Conservation (phyloP, 1,284 basidiomycete species). For the Ganoderma resinaceum region DNA sequence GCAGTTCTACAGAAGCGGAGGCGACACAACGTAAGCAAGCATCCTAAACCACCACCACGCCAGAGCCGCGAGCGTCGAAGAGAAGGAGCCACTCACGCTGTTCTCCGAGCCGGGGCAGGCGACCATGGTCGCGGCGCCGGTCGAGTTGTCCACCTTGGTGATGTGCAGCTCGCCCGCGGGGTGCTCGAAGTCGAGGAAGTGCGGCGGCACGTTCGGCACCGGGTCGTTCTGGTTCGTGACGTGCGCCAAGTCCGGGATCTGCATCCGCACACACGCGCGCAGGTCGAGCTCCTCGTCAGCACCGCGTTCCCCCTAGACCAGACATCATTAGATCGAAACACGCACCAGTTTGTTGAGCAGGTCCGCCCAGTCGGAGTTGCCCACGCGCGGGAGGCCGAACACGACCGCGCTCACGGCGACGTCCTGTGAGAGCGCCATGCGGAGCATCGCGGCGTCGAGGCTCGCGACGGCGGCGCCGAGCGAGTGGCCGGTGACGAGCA, state of each 20-base stretch:
- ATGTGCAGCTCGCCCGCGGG: constrained; percentile 46
- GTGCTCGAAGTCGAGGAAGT: constrained; percentile 43
- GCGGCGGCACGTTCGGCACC: constrained; percentile 45
- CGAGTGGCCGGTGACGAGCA: constrained; percentile 47
- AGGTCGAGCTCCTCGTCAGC: neutral
- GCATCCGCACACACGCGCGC: neutral
- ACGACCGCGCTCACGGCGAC: constrained; percentile 46
- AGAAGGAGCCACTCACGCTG: constrained; percentile 21
- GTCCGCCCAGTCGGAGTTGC: constrained; percentile 41
- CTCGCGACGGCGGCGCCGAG: constrained; percentile 52
- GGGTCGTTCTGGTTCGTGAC: constrained; percentile 46
- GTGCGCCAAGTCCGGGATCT: constrained; percentile 40
- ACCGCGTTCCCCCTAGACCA: neutral
- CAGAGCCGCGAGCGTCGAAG: no score
- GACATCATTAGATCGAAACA: neutral
- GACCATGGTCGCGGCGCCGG: constrained; percentile 33
- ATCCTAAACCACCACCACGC: neutral
- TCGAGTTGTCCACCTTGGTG: constrained; percentile 26
- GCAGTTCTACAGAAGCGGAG: constrained; percentile 34
- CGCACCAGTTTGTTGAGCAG: constrained; percentile 25
- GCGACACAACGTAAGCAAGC: neutral
- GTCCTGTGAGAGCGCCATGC: constrained; percentile 44
- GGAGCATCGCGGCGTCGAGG: constrained; percentile 52
- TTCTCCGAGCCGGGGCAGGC: constrained; percentile 43
- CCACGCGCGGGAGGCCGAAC: constrained; percentile 52